Conservation (phyloP, 2,329 filamentous ascomycete genomes). For the Juglanconis oblonga region DNA sequence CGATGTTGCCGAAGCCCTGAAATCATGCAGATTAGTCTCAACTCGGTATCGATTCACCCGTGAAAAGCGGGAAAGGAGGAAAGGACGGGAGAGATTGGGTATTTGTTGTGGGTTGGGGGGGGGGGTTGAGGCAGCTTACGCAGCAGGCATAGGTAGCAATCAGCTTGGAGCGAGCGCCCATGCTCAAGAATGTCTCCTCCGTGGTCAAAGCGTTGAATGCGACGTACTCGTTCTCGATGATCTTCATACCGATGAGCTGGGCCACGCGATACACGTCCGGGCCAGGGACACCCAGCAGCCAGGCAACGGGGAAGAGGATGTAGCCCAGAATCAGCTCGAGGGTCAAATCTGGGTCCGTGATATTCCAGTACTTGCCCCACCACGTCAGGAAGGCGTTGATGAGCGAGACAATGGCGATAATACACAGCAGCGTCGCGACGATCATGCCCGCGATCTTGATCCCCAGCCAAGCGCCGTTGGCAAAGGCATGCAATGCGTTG, state of each 20-base stretch:
- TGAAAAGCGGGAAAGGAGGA: constrained; percentile 18
- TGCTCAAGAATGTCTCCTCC: constrained; percentile 47
- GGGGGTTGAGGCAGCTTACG: constrained; percentile 40
- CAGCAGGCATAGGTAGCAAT: constrained; percentile 87
- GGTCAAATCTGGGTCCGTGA: constrained; percentile 67
- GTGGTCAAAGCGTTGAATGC: constrained; percentile 59
- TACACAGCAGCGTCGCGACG: constrained; percentile 72
- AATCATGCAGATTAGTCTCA: background rate
- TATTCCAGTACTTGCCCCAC: constrained; percentile 78
- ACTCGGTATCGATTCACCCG: background rate
- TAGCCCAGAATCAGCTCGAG: constrained; percentile 76
- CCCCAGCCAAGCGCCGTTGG: constrained; percentile 80
- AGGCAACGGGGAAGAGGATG: constrained; percentile 73
- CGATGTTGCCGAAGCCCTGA: constrained; percentile 76
- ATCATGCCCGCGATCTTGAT: constrained; percentile 88
- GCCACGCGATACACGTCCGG: constrained; percentile 68
- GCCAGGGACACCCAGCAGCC: constrained; percentile 72
- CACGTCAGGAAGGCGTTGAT: constrained; percentile 75
- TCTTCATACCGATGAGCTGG: constrained; percentile 74
- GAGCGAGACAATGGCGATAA: constrained; percentile 73
- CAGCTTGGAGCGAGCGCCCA: constrained; percentile 69
- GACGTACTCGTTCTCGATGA: constrained; percentile 83
- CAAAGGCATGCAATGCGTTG: constrained; percentile 81
- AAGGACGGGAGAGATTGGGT: background rate
- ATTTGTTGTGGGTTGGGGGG: too few species aligned